Base-by-base conservation (phyloP, 768 basidiomycete species). In the Psilocybe sp. region DNA sequence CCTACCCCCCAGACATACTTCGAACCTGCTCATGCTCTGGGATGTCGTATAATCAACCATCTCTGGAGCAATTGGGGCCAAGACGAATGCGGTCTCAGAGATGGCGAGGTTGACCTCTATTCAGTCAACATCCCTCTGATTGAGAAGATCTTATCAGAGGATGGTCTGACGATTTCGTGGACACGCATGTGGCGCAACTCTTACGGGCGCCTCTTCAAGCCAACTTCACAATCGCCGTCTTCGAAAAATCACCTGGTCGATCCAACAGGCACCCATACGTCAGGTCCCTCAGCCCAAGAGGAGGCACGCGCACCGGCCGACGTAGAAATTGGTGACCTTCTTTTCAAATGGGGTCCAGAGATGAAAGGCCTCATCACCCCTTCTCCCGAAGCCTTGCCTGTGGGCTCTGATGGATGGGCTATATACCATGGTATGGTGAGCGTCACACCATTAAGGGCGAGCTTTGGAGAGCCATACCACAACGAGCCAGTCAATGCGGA, bases 91-190 rank as follows among this genome's bases (percentile, higher is more conserved):
- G 84, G 82, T 15, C 60, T 81, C 39, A 75, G 81, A 34, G 66
- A 75, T 46, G 78, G 79, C 41, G 84, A 88, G 61, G 81, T 93
- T 31, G 90, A 91, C 63, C 71, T 94, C 18, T 93, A 93, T 69
- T 92, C 74, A 61, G 70, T 98, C 59, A 98, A 98, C 67, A 80
- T 98, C 40, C 93, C 94, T 18, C 74, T 97, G 64, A 76, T 93
- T 44, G 78, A 83, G 46, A 76, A 71, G 20, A 76, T 89, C 23
- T 67, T 88, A 40, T 68, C 74, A 36, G 75, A 80, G 31, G 76
- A 77, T 44, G 82, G 83, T 7, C 65, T 92, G 47, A 79, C 80
- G 55, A 77, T 91, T 47, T 78, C 74, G 57, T 94, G 92, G 89
- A 91, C 94, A 10, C 74, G 65, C 20, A 81, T 94, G 69, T 93